Base-by-base conservation (phyloP, 2,329 filamentous ascomycete genomes). In the Aspergillus sp. region DNA sequence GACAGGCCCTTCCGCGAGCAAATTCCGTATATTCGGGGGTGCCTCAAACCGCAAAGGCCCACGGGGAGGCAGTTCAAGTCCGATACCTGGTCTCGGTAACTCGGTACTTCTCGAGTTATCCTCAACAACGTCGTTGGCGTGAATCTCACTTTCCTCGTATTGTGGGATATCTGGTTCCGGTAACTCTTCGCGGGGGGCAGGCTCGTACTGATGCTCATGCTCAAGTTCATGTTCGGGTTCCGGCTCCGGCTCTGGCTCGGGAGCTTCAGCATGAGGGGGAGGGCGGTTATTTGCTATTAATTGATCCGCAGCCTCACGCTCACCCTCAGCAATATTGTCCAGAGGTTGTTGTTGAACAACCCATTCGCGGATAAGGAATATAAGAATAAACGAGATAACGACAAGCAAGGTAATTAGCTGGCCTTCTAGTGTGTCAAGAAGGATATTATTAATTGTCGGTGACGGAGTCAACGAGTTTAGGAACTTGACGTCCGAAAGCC, bases 311-410 rank as follows among this genome's bases (percentile, higher is more conserved):
- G 82, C 85, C 68, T 75, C 79, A 59, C 73, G 80, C 68, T 71
- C 77, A 9, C 70, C 73, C 62, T 75, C 88, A 0, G 86, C 88
- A 79, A 95, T 88, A 67, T 96, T 96, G 65, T 95, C 89, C 63
- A 93, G 88, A 5, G 93, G 95, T 70, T 99, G 95, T 72, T 99
- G 95, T 72, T 99, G 95, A 9, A 99, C 92, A 51, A 99, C 95
- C 84, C 96, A 99, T 77, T 99, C 95, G 47, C 96, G 82, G 47
- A 99, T 97, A 4, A 99, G 78, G 65, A 99, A 99, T 43, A 99
- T 87, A n/a, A 99, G 79, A 58, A 99, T 97, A 74, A 98, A 99
- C 57, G 89, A 92, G 45, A 96, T 84, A 7, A 99, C 93, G 51
- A 98, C 91, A 11, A 96, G 78, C 6, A 97, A 79, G 0, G 93